Evolutionary conservation across 495 filamentous ascomycete genomes (phyloP).

Genomic region (Jackrogersella minutella): DNA sequence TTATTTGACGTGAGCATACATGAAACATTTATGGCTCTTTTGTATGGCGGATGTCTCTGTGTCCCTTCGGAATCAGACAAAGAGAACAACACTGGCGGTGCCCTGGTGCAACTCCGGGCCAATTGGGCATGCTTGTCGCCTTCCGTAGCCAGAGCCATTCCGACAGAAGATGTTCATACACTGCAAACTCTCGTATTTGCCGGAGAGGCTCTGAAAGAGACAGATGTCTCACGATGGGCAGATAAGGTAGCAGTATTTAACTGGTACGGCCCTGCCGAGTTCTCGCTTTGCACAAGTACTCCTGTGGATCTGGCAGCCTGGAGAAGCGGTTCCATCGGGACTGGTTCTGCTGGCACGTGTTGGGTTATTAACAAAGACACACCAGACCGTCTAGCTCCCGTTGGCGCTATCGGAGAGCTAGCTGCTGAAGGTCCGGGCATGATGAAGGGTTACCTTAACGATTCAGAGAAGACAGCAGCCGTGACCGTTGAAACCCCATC

Average conservation of each 20-base stretch:
- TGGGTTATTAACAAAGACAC: background rate
- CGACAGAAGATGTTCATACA: background rate
- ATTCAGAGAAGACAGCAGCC: constrained; percentile 1
- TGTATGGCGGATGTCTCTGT: background rate
- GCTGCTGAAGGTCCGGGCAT: background rate
- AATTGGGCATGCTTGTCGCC: background rate
- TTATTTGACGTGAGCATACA: background rate
- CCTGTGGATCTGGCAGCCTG: background rate
- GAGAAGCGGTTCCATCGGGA: background rate
- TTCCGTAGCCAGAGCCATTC: background rate
- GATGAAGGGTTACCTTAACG: constrained; percentile 1
- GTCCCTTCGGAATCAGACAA: background rate
- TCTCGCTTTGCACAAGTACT: background rate
- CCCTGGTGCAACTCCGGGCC: background rate
- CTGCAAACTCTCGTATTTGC: background rate
- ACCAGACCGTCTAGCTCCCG: background rate
- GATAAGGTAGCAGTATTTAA: background rate
- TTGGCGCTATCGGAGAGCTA: background rate
- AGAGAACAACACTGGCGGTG: background rate
- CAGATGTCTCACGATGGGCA: background rate
- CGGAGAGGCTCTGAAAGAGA: background rate
- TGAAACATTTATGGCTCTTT: background rate
- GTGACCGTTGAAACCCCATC: background rate
- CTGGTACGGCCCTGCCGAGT: background rate
- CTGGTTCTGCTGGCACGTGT: background rate